Conservation (phyloP, 2,329 filamentous ascomycete species). For the Neodidymelliopsis sp. region DNA sequence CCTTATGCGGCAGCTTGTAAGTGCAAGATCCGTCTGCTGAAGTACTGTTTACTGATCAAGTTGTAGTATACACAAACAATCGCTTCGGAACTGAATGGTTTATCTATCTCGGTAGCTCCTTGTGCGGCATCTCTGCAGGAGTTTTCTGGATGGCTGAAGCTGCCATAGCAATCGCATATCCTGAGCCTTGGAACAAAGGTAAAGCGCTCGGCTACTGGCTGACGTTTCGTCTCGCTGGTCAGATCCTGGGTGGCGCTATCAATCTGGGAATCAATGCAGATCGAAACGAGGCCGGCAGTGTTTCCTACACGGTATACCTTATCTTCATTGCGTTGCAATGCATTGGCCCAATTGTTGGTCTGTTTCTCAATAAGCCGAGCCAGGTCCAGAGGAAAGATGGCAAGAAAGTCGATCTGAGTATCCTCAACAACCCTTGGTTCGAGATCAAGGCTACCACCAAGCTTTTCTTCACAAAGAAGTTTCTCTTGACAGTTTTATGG, state of each 20-base stretch:
- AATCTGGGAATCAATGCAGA: slow-evolving; percentile 72
- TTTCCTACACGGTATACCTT: slow-evolving; percentile 73
- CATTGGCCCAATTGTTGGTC: slow-evolving; percentile 67
- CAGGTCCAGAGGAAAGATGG: slow-evolving; percentile 73
- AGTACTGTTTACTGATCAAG: background rate
- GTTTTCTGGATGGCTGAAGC: slow-evolving; percentile 80
- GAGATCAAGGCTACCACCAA: slow-evolving; percentile 68
- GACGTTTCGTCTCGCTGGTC: slow-evolving; percentile 66
- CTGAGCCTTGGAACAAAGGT: slow-evolving; percentile 64
- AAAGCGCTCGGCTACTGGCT: slow-evolving; percentile 71
- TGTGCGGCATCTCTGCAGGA: slow-evolving; percentile 74
- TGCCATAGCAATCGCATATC: slow-evolving; percentile 75
- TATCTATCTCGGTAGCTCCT: slow-evolving; percentile 70
- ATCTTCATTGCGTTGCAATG: slow-evolving; percentile 76
- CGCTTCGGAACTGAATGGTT: slow-evolving; percentile 74
- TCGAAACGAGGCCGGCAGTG: slow-evolving; percentile 65
- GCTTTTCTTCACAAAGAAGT: slow-evolving; percentile 67
- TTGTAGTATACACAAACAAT: slow-evolving; percentile 70
- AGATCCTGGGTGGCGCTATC: slow-evolving; percentile 75
- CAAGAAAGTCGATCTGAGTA: slow-evolving; percentile 65
- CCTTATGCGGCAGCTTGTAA: slow-evolving; percentile 68
- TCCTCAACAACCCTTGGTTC: slow-evolving; percentile 62
- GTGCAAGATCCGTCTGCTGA: slow-evolving; percentile 31
- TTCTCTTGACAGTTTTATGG: slow-evolving; percentile 70
- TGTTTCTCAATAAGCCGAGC: slow-evolving; percentile 67